These are phyloP conservation scores for Colletotrichum tropicale DNA, from an alignment of 2,329 filamentous ascomycete species.

Conservation along the genomic window DNA sequence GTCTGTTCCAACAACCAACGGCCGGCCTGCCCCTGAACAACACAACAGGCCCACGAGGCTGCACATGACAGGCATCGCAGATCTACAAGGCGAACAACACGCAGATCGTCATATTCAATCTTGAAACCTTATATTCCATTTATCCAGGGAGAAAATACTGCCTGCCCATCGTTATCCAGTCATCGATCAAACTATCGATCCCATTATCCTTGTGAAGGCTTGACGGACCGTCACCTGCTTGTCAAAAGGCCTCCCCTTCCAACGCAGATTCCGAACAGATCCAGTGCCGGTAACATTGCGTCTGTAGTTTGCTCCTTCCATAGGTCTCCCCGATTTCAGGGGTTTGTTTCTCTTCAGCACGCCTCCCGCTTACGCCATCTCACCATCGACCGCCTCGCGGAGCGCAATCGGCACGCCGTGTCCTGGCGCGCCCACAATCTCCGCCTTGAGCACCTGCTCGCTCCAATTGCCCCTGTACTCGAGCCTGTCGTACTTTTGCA, in stretches of 20 bases:
- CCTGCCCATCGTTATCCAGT: background rate
- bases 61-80: background rate
- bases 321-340: background rate
- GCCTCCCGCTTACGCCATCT: slow-evolving; percentile 8
- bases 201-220: background rate
- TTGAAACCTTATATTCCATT: background rate
- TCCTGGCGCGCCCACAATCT: slow-evolving; percentile 47
- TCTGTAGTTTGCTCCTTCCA: background rate
- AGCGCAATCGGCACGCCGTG: slow-evolving; percentile 46
- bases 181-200: background rate
- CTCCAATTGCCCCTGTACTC: slow-evolving; percentile 52
- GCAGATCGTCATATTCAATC: background rate
- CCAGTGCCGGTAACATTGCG: background rate
- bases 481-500: slow-evolving; percentile 64
- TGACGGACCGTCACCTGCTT: background rate
- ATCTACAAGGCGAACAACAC: background rate
- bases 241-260: background rate
- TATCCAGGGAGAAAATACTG: background rate
- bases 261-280: background rate
- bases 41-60: background rate
- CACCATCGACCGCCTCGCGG: slow-evolving; percentile 29
- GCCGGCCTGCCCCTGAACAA: background rate
- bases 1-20: background rate
- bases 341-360: background rate
- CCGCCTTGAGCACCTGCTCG: slow-evolving; percentile 47